These are phyloP conservation scores for Termitomyces sp. DNA, from an alignment of 768 basidiomycete genomes.

Conservation along the genomic window DNA sequence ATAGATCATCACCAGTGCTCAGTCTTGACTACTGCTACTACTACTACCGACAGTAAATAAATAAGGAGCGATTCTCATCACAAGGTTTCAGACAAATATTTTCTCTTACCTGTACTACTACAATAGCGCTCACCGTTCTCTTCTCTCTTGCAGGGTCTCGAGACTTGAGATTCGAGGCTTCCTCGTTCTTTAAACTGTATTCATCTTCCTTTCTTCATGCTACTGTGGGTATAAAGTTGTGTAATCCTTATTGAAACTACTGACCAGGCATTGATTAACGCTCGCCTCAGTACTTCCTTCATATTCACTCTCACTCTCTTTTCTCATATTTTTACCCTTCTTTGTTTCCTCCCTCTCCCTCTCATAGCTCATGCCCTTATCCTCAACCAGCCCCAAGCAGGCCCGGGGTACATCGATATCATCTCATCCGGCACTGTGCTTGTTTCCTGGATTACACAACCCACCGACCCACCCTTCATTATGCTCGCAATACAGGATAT, in stretches of 20 bases:
- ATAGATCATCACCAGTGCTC: too few species aligned
- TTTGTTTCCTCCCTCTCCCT: not conserved
- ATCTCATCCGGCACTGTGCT: not conserved
- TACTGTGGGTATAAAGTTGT: not conserved
- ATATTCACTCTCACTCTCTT: not conserved
- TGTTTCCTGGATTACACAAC: not conserved
- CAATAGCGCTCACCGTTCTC: not conserved
- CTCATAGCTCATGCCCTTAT: not conserved
- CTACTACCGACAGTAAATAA: too few species aligned
- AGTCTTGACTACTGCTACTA: too few species aligned
- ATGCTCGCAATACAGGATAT: not conserved
- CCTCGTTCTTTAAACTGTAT: not conserved
- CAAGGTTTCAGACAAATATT: not conserved
- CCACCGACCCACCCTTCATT: not conserved
- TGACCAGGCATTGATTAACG: not conserved
- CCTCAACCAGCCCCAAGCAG: not conserved
- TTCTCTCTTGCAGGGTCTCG: not conserved
- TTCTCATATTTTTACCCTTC: not conserved
- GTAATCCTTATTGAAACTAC: not conserved
- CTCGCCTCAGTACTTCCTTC: not conserved
- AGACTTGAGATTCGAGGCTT: not conserved
- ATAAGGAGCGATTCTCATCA: too few species aligned
- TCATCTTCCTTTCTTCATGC: not conserved
- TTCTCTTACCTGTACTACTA: not conserved
- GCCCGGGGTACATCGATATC: not conserved